phyloP scores from a whole-genome alignment of 306 rosid genomes.

The Lithocarpus polystachyus region DNA sequence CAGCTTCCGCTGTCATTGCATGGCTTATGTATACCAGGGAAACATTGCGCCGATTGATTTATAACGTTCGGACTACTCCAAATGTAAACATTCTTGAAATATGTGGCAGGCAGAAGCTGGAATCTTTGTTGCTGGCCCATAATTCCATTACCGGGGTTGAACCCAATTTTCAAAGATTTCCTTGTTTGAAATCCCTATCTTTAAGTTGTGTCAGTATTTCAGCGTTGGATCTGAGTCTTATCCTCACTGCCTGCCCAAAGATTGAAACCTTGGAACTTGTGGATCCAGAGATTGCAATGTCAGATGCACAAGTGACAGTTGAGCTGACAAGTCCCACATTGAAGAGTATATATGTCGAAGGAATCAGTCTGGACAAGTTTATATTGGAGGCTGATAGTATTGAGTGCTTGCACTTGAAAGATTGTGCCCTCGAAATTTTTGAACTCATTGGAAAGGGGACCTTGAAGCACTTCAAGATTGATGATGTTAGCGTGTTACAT shows the following conservation, averaged over 20 bases:
- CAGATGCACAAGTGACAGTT: slow-evolving; percentile 52
- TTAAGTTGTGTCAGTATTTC: slow-evolving; percentile 59
- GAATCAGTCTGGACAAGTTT: slow-evolving; percentile 64
- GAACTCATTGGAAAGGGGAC: slow-evolving; percentile 48
- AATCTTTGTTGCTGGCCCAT: slow-evolving; percentile 53
- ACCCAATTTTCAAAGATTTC: slow-evolving; percentile 70
- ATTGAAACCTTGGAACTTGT: slow-evolving; percentile 57
- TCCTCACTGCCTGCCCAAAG: slow-evolving; percentile 62
- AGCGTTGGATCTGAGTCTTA: slow-evolving; percentile 68
- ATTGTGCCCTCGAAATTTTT: slow-evolving; percentile 45
- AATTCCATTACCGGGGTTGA: slow-evolving; percentile 66
- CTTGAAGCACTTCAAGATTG: slow-evolving; percentile 48
- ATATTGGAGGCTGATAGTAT: slow-evolving; percentile 46
- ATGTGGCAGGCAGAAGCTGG: slow-evolving; percentile 67
- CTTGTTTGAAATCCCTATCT: slow-evolving; percentile 66
- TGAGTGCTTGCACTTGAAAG: slow-evolving; percentile 45
- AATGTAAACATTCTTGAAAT: slow-evolving; percentile 60
- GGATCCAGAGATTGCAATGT: slow-evolving; percentile 67
- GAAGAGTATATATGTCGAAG: slow-evolving; percentile 60
- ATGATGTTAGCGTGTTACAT: slow-evolving; percentile 49
- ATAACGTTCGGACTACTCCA: slow-evolving; percentile 62
- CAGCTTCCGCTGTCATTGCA: slow-evolving; percentile 67
- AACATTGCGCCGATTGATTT: slow-evolving; percentile 45
- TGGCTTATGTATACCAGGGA: slow-evolving; percentile 84
- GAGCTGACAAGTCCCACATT: slow-evolving; percentile 60